phyloP scores from a whole-genome alignment of 352 stramenopile genomes.

The Globisporangium rhizosaccharum region DNA sequence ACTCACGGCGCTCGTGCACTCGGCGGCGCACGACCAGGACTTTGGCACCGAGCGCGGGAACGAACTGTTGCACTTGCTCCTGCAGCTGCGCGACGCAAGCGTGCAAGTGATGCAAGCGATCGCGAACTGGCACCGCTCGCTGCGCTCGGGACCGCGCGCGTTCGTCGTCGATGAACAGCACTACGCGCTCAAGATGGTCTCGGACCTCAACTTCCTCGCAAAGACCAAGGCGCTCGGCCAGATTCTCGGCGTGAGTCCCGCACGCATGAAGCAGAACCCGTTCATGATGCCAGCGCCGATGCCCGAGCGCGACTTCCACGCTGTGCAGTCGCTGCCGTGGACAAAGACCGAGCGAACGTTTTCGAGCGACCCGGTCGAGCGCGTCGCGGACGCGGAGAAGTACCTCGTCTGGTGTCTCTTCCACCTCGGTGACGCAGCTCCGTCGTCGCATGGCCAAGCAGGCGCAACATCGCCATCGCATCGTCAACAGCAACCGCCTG shows the following conservation, averaged over 20 bases:
- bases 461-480: neutral
- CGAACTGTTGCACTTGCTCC: slow-evolving; percentile 56
- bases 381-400: slow-evolving; percentile 44
- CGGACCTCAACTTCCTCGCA: slow-evolving; percentile 75
- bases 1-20: slow-evolving; percentile 33
- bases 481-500: neutral
- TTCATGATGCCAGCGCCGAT: slow-evolving; percentile 83
- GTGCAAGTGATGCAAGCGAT: slow-evolving; percentile 50
- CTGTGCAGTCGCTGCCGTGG: slow-evolving; percentile 23
- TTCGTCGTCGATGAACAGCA: slow-evolving; percentile 55
- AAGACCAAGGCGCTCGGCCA: slow-evolving; percentile 35
- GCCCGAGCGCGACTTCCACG: slow-evolving; percentile 45
- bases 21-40: slow-evolving; percentile 15
- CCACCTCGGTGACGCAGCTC: slow-evolving; percentile 24
- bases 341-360: slow-evolving; percentile 18
- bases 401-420: slow-evolving; percentile 67
- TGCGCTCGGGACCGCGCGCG: slow-evolving; percentile 15
- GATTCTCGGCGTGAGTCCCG: slow-evolving; percentile 49
- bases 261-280: slow-evolving; percentile 68
- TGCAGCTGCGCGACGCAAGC: slow-evolving; percentile 55
- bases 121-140: slow-evolving; percentile 43
- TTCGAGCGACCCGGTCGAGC: slow-evolving; percentile 28
- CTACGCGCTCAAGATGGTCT: slow-evolving; percentile 70
- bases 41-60: slow-evolving; percentile 42
- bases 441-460: neutral